Evolutionary conservation across 2,329 filamentous ascomycete genomes (phyloP).

Genomic region (Ascochyta clinopodiicola): DNA sequence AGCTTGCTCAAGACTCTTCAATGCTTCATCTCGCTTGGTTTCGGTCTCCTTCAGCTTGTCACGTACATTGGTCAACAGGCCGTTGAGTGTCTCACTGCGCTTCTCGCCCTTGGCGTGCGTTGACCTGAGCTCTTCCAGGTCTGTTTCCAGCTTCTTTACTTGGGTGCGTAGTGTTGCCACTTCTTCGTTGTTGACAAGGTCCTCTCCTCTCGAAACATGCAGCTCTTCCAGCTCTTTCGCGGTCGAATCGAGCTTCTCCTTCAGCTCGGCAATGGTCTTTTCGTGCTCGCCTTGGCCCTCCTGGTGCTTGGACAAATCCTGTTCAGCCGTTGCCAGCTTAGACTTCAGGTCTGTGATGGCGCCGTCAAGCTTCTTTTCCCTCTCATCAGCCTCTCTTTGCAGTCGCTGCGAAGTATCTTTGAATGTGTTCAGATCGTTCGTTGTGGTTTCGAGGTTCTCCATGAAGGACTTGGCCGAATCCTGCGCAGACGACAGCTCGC

Average conservation of each 20-base stretch:
- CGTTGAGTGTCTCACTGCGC: conserved; percentile 60
- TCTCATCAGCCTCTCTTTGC: conserved; percentile 41
- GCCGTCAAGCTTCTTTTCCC: conserved; percentile 37
- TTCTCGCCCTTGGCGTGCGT: conserved; percentile 56
- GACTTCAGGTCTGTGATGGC: conserved; percentile 38
- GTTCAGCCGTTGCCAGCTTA: conserved; percentile 48
- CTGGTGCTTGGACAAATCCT: conserved; percentile 55
- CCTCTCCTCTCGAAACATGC: conserved; percentile 40
- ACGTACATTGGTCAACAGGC: conserved; percentile 62
- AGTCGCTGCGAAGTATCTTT: conserved; percentile 59
- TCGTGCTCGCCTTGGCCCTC: conserved; percentile 50
- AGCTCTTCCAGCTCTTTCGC: conserved; percentile 60
- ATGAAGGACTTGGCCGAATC: conserved; percentile 63
- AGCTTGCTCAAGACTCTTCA: conserved; percentile 50
- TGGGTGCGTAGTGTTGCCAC: conserved; percentile 35
- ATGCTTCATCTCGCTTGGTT: conserved; percentile 54
- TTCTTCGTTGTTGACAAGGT: conserved; percentile 39
- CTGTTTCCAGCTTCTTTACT: conserved; percentile 40
- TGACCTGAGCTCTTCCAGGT: conserved; percentile 39
- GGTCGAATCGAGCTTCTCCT: conserved; percentile 36
- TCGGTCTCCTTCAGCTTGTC: conserved; percentile 63
- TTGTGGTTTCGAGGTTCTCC: conserved; percentile 70
- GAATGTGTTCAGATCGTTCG: conserved; percentile 65
- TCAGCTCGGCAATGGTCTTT: conserved; percentile 49
- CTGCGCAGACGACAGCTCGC: conserved; percentile 73